Evolutionary conservation across 2,329 filamentous ascomycete species (phyloP), one percentile per base, ranked within the genome.

Genomic region (Fusarium miscanthi): DNA sequence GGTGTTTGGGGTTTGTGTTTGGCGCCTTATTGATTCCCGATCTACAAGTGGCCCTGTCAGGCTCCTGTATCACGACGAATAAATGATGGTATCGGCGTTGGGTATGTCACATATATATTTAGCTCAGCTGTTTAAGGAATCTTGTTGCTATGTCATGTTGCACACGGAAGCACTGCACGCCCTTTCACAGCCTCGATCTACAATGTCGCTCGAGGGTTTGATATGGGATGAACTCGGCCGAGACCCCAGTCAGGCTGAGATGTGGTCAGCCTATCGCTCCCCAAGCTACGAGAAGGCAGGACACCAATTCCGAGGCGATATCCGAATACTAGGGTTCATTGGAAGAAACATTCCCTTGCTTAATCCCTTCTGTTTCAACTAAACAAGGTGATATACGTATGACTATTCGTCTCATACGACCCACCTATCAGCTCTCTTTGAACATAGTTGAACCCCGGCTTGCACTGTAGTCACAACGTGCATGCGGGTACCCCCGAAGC

Each of bases 61-160:
- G 66, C 62, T 66, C 57, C 53, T 70, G 59, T 73, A 58, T 62
- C 56, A 71, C 62, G 69, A 74, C 53, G 63, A 73, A 73, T 54
- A 70, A 74, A 56, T 61, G 63, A 62, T 62, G 62, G 60, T 63
- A 66, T 67, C 14, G 73, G 73, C 66, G 73, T 74, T 76, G 56
- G 64, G 46, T 67, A 64, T 74, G 66, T 63, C 41, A 63, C 57
- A 66, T 38, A 63, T 68, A 62, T 73, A 69, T 69, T 60, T 69
- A 75, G 63, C 54, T 75, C 52, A 52, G 52, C 58, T 70, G 51
- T 69, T 53, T 42, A 70, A 70, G 56, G 43, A 74, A 60, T 65
- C 43, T 59, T 63, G 43, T 62, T 67, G 46, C 46, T 67, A 60
- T 46, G 43, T 74, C 51, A 58, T 63, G 64, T 70, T 49, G 49